Base-by-base conservation (phyloP, 306 rosid species). In the Fragaria nilgerrensis region DNA sequence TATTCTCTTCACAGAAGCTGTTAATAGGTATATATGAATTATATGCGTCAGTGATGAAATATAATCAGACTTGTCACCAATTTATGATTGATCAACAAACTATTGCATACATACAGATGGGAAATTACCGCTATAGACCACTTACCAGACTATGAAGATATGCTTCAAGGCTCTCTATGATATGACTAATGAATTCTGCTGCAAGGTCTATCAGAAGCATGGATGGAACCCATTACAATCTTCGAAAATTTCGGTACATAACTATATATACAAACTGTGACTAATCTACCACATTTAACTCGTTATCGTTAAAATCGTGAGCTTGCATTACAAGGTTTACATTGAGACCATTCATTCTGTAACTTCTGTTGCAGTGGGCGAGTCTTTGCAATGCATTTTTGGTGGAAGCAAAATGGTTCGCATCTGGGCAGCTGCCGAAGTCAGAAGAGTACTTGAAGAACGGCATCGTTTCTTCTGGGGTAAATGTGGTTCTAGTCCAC, bases 341-440 rank as follows among this genome's bases (percentile, higher is more conserved):
- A 32, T 32, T 29, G 44, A 61, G 9, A 9, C 22, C 34, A 16
- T 39, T 59, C 13, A 17, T 59, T 25, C 16, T 29, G 32, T 29
- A 29, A 29, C 32, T 29, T 29, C 32, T 44, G 34, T 27, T 34
- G 83, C 83, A 88, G 95, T 89, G 97, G 97, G 68, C 67, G 36
- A 85, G 41, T 37, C 81, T 92, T 47, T 88, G 93, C 77, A 72
- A 75, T 41, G 89, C 97, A 0, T 92, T 88, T 81, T 59, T 87
- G 55, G 86, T 87, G 2, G 97, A 92, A 82, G 92, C 97, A 63
- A 52, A 86, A 75, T 90, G 97, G 97, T 86, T 92, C 76, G 85
- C 73, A 1, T 81, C 83, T 0, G 93, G 90, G 22, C 52, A 82
- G 0, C 9, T 76, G 17, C 90, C 96, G 0, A 77, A 70, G 63